Evolutionary conservation across 352 stramenopile genomes (phyloP).

Genomic region (Phytopythium boreale): DNA sequence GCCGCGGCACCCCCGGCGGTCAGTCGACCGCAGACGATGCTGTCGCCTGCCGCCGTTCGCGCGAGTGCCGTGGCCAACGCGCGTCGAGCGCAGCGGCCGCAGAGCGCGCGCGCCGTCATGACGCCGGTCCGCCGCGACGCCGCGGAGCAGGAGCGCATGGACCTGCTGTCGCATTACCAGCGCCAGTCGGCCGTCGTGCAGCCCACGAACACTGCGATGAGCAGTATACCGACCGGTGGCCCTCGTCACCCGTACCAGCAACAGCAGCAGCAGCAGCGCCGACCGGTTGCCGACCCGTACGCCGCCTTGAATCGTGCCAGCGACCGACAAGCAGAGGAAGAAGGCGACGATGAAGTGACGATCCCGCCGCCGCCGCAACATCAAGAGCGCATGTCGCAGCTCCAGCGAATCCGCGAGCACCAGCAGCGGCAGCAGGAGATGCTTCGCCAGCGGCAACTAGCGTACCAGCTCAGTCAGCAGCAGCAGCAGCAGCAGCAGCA

Average conservation of each 20-base stretch:
- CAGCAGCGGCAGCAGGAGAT: conserved; percentile 30
- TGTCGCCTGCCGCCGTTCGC: not conserved
- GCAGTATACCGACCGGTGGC: not conserved
- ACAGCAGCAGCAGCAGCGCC: conserved; percentile 15
- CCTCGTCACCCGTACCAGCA: conserved; percentile 11
- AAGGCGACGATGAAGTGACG: not conserved
- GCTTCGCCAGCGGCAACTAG: conserved; percentile 10
- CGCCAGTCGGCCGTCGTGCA: conserved; percentile 27
- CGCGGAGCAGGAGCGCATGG: conserved; percentile 28
- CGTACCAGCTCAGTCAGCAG: conserved; percentile 16
- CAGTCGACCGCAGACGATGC: conserved; percentile 7
- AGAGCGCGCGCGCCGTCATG: conserved; percentile 3
- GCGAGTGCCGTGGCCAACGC: not conserved
- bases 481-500: conserved; percentile 18
- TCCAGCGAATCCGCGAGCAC: not conserved
- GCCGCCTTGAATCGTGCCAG: conserved; percentile 18
- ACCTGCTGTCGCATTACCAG: conserved; percentile 29
- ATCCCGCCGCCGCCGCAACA: conserved; percentile 7
- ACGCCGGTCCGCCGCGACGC: conserved; percentile 6
- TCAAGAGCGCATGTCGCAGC: conserved; percentile 12
- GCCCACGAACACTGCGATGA: not conserved
- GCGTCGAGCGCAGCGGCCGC: conserved; percentile 1
- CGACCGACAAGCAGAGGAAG: conserved; percentile 23
- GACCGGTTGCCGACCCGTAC: conserved; percentile 13
- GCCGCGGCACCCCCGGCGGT: not conserved